Evolutionary conservation across 2,329 filamentous ascomycete species (phyloP).

Genomic region (Nigrospora sphaerica): DNA sequence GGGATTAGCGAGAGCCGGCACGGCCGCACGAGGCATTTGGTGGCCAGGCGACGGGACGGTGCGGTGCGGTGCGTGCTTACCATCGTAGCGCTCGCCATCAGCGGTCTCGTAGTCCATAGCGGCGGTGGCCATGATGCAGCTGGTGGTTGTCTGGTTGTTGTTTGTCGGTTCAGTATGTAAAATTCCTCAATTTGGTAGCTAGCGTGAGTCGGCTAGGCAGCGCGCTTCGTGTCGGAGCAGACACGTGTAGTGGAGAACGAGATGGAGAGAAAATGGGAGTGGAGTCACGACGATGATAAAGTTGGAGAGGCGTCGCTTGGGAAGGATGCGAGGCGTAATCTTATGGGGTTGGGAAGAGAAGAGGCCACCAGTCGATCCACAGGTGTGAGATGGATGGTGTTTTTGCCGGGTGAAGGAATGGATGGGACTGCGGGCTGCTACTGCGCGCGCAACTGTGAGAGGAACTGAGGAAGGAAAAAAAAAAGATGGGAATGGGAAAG

Average conservation of each 20-base stretch:
- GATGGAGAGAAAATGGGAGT: too few species aligned
- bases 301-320: too few species aligned
- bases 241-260: background rate
- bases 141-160: constrained; percentile 5
- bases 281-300: too few species aligned
- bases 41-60: too few species aligned
- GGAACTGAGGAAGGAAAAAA: background rate
- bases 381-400: too few species aligned
- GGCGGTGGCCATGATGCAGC: constrained; percentile 47
- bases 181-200: background rate
- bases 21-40: background rate
- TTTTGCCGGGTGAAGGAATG: too few species aligned
- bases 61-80: constrained; percentile 30
- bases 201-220: constrained; percentile 1
- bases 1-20: constrained; percentile 7
- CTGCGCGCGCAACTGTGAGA: too few species aligned
- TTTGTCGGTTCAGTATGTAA: constrained; percentile 1
- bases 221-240: background rate
- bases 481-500: background rate
- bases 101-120: constrained; percentile 66
- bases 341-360: too few species aligned
- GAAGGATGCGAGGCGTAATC: too few species aligned
- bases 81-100: constrained; percentile 60
- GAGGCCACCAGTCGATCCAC: too few species aligned
- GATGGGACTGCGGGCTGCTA: too few species aligned